Base-by-base conservation (phyloP, 768 basidiomycete genomes). In the Lenzites betulinus region DNA sequence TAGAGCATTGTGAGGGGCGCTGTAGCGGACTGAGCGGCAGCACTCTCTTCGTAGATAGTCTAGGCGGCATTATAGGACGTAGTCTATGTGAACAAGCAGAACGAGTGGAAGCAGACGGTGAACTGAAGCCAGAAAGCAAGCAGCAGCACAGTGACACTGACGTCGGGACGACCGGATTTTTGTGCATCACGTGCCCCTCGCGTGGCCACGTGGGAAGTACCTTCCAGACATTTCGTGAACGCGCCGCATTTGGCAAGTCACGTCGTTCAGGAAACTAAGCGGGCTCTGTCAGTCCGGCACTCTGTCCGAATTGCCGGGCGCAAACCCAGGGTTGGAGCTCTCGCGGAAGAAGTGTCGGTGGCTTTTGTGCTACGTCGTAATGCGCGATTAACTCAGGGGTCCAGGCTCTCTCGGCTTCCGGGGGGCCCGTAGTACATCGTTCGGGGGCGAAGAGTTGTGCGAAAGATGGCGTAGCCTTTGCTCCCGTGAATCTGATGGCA, bases 31-130 rank as follows among this genome's bases (percentile, higher is more conserved):
- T 60, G 33, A 70, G 64, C 46, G 67, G 66, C 44, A 66, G 66
- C 38, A 67, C 53, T 25, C 64, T 59, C 36, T 67, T 63, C 49
- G 71, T 55, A 54, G 68, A 59, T 26, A 86, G 71, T 69, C 83
- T 81, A 70, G 80, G 75, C 41, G 60, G 52, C 66, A 67, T 67
- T 64, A 57, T 54, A 54, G 42, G 28, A 47, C 18, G 51, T 46
- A 47, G 54, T 60, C 63, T 60, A 60, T 48, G 36, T 30, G 52
- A 16, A 51, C 51, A 54, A 48, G 57, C 49, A 48, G 48, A 53
- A 44, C 30, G 28, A 54, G 42, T 38, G 26, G 23, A 49, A 33
- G 30, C 26, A 41, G 22, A 39, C 13, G 36, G 52, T 46, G 36
- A 44, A 58, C 39, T 39, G 50, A 30, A 48, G 41, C 20, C 22